phyloP scores from a whole-genome alignment of 2,329 filamentous ascomycete species.

The Thielaviopsis punctulata region DNA sequence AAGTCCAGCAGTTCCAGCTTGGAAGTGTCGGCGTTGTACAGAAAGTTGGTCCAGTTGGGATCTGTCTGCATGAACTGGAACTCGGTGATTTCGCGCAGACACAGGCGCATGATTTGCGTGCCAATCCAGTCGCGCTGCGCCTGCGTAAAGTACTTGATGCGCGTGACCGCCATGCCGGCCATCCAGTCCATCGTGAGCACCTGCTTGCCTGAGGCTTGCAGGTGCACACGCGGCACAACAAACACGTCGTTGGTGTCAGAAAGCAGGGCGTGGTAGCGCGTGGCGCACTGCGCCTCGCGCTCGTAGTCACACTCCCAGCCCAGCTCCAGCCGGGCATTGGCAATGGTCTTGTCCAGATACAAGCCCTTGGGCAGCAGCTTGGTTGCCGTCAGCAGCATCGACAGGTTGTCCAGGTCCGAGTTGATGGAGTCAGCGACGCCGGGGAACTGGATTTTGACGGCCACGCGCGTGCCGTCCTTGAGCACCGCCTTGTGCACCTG shows the following conservation, averaged over 20 bases:
- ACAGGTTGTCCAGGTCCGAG: constrained; percentile 87
- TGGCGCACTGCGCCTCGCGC: constrained; percentile 69
- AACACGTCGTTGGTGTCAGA: constrained; percentile 50
- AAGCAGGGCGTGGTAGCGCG: constrained; percentile 62
- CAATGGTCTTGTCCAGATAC: constrained; percentile 93
- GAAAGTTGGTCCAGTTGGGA: constrained; percentile 98
- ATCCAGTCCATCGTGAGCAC: constrained; percentile 91
- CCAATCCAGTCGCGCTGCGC: constrained; percentile 90
- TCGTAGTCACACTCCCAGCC: constrained; percentile 95
- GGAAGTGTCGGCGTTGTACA: constrained; percentile 58
- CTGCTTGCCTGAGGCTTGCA: constrained; percentile 65
- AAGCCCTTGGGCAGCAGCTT: constrained; percentile 78
- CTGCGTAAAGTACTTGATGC: constrained; percentile 58
- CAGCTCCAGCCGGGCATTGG: constrained; percentile 79
- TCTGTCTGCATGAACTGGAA: constrained; percentile 99
- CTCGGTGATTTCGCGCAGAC: constrained; percentile 79
- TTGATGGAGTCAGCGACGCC: constrained; percentile 93
- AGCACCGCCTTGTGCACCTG: constrained; percentile 82
- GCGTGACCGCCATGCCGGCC: constrained; percentile 71
- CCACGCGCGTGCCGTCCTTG: constrained; percentile 58
- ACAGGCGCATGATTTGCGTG: constrained; percentile 79
- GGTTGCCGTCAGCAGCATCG: constrained; percentile 76
- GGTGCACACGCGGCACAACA: constrained; percentile 58
- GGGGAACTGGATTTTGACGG: constrained; percentile 94
- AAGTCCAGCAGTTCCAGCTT: constrained; percentile 89